A percentile compares a stretch with the other conserved stretches of the same genome.
These are phyloP conservation scores for Stachybotrys chartarum DNA, from an alignment of 2,329 filamentous ascomycete species.

Conservation along the genomic window DNA sequence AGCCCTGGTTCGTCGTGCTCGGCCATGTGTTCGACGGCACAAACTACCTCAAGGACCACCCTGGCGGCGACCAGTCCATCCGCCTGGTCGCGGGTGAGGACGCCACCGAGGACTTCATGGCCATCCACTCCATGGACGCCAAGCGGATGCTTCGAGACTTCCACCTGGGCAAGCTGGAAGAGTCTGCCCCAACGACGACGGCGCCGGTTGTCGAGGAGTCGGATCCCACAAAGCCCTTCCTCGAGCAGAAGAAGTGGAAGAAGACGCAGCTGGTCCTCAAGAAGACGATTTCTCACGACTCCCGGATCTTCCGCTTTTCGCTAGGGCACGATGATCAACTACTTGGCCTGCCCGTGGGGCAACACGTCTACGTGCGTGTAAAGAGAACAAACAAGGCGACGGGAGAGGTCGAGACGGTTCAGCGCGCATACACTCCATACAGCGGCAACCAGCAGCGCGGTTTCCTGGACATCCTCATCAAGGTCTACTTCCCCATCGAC, in stretches of 20 bases:
- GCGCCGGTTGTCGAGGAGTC: slow-evolving; percentile 28
- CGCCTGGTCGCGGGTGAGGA: slow-evolving; percentile 75
- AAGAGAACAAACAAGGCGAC: slow-evolving; percentile 55
- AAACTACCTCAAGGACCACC: slow-evolving; percentile 71
- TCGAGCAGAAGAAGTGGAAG: slow-evolving; percentile 67
- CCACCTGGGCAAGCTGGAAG: slow-evolving; percentile 72
- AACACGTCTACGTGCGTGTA: slow-evolving; percentile 80
- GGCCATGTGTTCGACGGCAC: slow-evolving; percentile 88
- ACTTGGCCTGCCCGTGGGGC: slow-evolving; percentile 73
- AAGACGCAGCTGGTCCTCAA: slow-evolving; percentile 64
- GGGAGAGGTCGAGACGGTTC: slow-evolving; percentile 64
- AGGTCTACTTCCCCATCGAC: slow-evolving; percentile 56
- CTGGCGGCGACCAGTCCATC: slow-evolving; percentile 81
- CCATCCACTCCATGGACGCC: slow-evolving; percentile 87
- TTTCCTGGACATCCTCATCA: slow-evolving; percentile 68
- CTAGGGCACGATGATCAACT: slow-evolving; percentile 64
- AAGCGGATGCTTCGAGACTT: slow-evolving; percentile 84
- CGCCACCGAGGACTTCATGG: slow-evolving; percentile 80
- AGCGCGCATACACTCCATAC: slow-evolving; percentile 81
- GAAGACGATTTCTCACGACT: slow-evolving; percentile 66
- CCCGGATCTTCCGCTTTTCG: slow-evolving; percentile 72
- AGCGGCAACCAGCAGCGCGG: slow-evolving; percentile 57
- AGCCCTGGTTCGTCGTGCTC: slow-evolving; percentile 83
- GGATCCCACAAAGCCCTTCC: slow-evolving; percentile 53
- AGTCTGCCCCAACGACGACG: slow-evolving; percentile 47